Conservation (phyloP, 2,329 filamentous ascomycete genomes). For the Periconia sp. region DNA sequence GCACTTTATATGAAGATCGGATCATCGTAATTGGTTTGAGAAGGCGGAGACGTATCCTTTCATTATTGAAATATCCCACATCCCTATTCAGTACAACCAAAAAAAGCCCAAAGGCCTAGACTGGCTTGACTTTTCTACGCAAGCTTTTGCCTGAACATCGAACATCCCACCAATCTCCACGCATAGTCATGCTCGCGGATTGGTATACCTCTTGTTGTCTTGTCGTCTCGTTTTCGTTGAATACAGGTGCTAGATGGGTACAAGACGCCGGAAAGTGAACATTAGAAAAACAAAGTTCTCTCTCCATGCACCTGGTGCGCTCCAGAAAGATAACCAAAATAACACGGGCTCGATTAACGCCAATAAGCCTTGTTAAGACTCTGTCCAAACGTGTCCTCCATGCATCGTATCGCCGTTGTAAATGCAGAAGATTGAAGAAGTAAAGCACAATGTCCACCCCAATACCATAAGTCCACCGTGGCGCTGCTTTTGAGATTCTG, state of each 20-base stretch:
- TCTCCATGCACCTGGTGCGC: neutral
- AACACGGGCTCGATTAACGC: constrained; percentile 36
- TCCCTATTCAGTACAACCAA: constrained; percentile 10
- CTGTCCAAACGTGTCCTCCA: constrained; percentile 27
- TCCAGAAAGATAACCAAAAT: constrained; percentile 30
- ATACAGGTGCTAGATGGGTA: neutral
- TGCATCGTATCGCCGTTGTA: constrained; percentile 47
- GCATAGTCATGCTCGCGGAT: constrained; percentile 7
- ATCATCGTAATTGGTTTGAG: too few species aligned
- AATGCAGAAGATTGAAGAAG: constrained; percentile 46
- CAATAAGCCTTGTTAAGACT: constrained; percentile 30
- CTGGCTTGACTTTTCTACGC: too few species aligned
- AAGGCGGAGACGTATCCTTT: constrained; percentile 10
- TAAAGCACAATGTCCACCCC: constrained; percentile 15
- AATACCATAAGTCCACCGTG: neutral
- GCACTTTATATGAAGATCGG: too few species aligned
- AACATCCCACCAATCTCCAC: too few species aligned
- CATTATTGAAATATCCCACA: constrained; percentile 3
- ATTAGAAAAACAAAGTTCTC: constrained; percentile 1
- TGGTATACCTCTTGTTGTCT: constrained; percentile 9
- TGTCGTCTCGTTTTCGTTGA: neutral
- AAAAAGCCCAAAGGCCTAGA: too few species aligned
- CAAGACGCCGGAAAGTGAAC: constrained; percentile 1
- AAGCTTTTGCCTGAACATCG: too few species aligned
- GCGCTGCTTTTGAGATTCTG: neutral